phyloP scores from a whole-genome alignment of 805 yeast genomes.

The Candida germanica region DNA sequence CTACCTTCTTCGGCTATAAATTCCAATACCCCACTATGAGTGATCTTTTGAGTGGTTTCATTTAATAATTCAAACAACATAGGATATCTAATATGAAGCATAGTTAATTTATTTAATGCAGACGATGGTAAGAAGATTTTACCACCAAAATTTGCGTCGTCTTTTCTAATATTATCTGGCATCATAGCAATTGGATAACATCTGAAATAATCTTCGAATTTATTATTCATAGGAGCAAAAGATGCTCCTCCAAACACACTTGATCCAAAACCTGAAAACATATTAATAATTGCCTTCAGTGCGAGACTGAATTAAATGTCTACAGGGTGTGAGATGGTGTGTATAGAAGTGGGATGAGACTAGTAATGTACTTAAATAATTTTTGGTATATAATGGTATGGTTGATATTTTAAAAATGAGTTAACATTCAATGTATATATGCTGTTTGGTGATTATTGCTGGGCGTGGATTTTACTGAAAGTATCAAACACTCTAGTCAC shows the following conservation, averaged over 20 bases:
- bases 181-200: slow-evolving; percentile 90
- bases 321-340: too few relatives aligned
- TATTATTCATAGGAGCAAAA: slow-evolving; percentile 29
- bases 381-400: too few relatives aligned
- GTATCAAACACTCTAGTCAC: slow-evolving; percentile 13
- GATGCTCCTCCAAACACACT: slow-evolving; percentile 32
- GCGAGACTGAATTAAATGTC: too few relatives aligned
- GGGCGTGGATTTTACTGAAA: slow-evolving; percentile 6
- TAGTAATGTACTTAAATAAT: too few relatives aligned
- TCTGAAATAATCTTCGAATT: slow-evolving; percentile 83
- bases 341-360: too few relatives aligned
- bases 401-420: too few relatives aligned
- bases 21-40: slow-evolving; percentile 94
- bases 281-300: slow-evolving; percentile 14
- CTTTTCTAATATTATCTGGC: slow-evolving; percentile 70
- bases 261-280: slow-evolving; percentile 45
- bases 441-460: too few relatives aligned
- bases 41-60: slow-evolving; percentile 54
- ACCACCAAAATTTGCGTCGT: slow-evolving; percentile 88
- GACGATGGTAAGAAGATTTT: slow-evolving; percentile 93
- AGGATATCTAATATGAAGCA: slow-evolving; percentile 91
- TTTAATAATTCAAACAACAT: slow-evolving; percentile 84
- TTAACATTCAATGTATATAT: too few relatives aligned
- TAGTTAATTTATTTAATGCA: slow-evolving; percentile 81
- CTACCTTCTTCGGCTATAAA: slow-evolving; percentile 98